Percentiles rank a stretch among this genome's conserved stretches.
phyloP scores from a whole-genome alignment of 441 rosid genomes.

The Raphanus hybrid region DNA sequence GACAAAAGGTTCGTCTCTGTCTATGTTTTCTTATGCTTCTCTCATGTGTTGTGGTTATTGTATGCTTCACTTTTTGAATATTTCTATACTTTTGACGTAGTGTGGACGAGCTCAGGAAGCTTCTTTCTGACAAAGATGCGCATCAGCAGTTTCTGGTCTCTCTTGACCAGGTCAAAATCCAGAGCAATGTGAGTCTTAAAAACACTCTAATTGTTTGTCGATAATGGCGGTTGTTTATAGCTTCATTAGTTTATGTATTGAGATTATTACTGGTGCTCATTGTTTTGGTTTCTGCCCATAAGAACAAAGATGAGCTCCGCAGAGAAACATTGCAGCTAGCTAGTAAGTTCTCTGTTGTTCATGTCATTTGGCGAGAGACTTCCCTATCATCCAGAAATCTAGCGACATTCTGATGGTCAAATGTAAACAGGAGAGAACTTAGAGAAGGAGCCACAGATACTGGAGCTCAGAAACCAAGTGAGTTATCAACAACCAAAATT shows the following conservation, averaged over 20 bases:
- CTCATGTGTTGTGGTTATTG: not conserved
- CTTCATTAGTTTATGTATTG: conserved; percentile 13
- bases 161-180: conserved; percentile 85
- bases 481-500: too few relatives aligned
- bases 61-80: not conserved
- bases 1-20: conserved; percentile 63
- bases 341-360: conserved; percentile 54
- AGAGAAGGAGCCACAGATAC: too few relatives aligned
- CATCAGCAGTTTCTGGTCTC: conserved; percentile 77
- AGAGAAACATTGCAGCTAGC: conserved; percentile 91
- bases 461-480: too few relatives aligned
- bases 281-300: conserved; percentile 19
- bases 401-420: not conserved
- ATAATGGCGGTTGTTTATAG: too few relatives aligned
- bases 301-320: conserved; percentile 90
- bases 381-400: conserved; percentile 1
- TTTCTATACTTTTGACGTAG: conserved; percentile 39
- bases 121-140: conserved; percentile 84
- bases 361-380: not conserved
- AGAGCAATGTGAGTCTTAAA: conserved; percentile 67
- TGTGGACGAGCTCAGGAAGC: conserved; percentile 87
- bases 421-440: conserved; percentile 20
- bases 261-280: not conserved
- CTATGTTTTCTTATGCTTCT: not conserved
- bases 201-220: not conserved